A percentile compares a stretch with the other conserved stretches of the same genome.
Conservation (phyloP, 2,329 filamentous ascomycete species). For the Pyricularia sp. region DNA sequence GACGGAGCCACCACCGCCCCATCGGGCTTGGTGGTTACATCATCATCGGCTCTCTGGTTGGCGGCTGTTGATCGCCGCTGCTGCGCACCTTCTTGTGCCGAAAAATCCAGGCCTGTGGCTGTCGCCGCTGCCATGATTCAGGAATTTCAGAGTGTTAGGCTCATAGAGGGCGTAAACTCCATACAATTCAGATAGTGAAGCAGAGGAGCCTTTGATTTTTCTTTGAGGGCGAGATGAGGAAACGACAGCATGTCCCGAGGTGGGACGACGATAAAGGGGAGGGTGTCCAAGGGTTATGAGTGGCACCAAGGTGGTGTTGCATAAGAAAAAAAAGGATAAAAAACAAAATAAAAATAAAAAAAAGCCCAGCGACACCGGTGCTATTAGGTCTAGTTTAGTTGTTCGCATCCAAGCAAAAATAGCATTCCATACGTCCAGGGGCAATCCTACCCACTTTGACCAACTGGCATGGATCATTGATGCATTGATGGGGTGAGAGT, state of each 20-base stretch:
- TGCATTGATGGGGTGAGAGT: too few species aligned
- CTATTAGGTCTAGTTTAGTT: not conserved
- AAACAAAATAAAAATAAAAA: not conserved
- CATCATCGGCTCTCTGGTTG: not conserved
- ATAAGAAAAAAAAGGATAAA: not conserved
- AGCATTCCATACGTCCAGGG: not conserved
- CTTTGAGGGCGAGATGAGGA: not conserved
- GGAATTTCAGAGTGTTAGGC: not conserved
- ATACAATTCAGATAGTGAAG: not conserved
- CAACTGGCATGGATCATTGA: not conserved
- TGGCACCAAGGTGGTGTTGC: not conserved
- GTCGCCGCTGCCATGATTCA: not conserved
- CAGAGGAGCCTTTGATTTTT: not conserved
- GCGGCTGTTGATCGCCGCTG: not conserved
- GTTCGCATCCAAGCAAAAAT: not conserved
- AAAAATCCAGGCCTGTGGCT: slow-evolving; percentile 1
- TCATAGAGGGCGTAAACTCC: not conserved
- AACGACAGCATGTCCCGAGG: not conserved
- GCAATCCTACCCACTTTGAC: not conserved
- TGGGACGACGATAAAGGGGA: not conserved
- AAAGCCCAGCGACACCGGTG: not conserved
- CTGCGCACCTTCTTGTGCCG: not conserved
- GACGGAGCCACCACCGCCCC: too few species aligned
- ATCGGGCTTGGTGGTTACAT: not conserved
- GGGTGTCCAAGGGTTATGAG: not conserved